Evolutionary conservation across 176 grass and related monocot species (phyloP).

Genomic region (Triticum aestivum): IWGSC_CS_RefSeq_v2.1 NC_057800.1:695824417-695824916

Average conservation of each 20-base stretch:
- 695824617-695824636: neutral
- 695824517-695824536: constrained; percentile 37
- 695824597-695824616: constrained; percentile 1
- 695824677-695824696: neutral
- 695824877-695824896: constrained; percentile 42
- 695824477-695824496: constrained; percentile 50
- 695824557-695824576: constrained; percentile 45
- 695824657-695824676: neutral
- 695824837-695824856: constrained; percentile 35
- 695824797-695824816: constrained; percentile 33
- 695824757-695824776: constrained; percentile 41
- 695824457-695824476: neutral
- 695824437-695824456: constrained; percentile 59
- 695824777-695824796: constrained; percentile 50
- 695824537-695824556: constrained; percentile 24
- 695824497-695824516: constrained; percentile 52
- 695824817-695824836: neutral
- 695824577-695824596: neutral
- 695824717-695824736: constrained; percentile 37
- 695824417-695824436: constrained; percentile 50
- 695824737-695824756: constrained; percentile 33
- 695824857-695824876: constrained; percentile 42
- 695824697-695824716: constrained; percentile 35
- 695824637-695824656: neutral
- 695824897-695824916: neutral